Evolutionary conservation across 495 filamentous ascomycete genomes (phyloP), one percentile per base, ranked within the genome.

Genomic region (Glarea lozoyensis): DNA sequence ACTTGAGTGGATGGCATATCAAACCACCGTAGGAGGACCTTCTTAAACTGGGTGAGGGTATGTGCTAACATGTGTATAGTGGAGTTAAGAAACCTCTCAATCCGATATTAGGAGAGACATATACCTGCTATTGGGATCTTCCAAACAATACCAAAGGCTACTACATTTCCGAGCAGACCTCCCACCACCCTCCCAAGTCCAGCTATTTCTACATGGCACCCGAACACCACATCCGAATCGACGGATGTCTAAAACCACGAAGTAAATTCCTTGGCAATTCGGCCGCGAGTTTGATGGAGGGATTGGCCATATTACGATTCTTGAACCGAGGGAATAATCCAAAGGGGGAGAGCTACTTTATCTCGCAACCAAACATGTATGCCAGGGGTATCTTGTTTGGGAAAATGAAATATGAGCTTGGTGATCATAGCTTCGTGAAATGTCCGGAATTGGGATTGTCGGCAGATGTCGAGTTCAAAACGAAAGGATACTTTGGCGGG

Each of bases 321-420:
- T 54, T 88, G 60, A 95, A 95, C 56, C 71, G 81, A 39, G 81
- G 84, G 27, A 60, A 75, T 43, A 60, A 75, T 43, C 69, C 69
- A 32, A 81, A 77, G 49, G 80, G 78, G 32, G 92, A 99, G 60
- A 70, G 79, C 81, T 99, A 94, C 62, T 82, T 90, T 53, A 60
- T 96, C 40, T 96, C 92, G 0, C 92, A 99, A 58, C 92, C 92
- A 5, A 99, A 99, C 61, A 99, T 99, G 89, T 99, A 99, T 62
- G 93, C 90, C 25, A 78, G 92, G 43, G 92, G 92, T 18, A 97
- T 99, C 43, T 68, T 99, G 10, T 96, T 99, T 55, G 92, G 92
- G 16, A 97, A 95, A 63, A 97, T 99, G 92, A 96, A 95, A 62
- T 99, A 97, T 63, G 92, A 99, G 65, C 75, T 99, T 15, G 92